Conservation (phyloP, 1,284 basidiomycete species). For the Tremellales sp. region DNA sequence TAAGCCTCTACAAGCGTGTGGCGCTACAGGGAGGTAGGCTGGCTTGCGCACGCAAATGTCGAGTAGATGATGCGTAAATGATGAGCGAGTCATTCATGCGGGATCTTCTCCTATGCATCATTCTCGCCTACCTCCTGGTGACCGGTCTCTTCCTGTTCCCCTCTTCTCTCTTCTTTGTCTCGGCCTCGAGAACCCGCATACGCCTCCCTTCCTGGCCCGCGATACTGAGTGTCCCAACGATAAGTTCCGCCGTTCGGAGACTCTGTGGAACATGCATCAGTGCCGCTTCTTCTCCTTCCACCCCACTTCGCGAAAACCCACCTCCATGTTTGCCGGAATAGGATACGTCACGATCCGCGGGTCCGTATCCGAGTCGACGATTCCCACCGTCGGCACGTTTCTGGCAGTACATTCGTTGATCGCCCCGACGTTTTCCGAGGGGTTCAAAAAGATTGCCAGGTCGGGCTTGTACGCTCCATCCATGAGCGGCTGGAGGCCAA, state of each 20-base stretch:
- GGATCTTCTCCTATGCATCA: no score
- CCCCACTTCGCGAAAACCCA: conserved; percentile 52
- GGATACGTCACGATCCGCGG: conserved; percentile 96
- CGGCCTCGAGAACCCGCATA: conserved; percentile 47
- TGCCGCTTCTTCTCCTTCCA: background rate
- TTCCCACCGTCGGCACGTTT: conserved; percentile 80
- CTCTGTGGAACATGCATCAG: conserved; percentile 25
- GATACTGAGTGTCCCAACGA: conserved; percentile 84
- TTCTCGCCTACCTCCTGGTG: no score
- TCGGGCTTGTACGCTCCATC: conserved; percentile 70
- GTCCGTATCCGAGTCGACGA: conserved; percentile 93
- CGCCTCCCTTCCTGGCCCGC: conserved; percentile 75
- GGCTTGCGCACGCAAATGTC: no score
- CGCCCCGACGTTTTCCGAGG: conserved; percentile 72
- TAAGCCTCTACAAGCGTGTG: no score
- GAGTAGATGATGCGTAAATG: no score
- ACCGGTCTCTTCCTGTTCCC: conserved; percentile 3
- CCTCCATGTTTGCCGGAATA: conserved; percentile 91
- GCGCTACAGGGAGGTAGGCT: no score
- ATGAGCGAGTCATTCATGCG: no score
- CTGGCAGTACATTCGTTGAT: conserved; percentile 80
- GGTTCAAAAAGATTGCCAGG: conserved; percentile 84
- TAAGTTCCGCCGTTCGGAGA: conserved; percentile 80
- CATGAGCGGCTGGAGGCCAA: conserved; percentile 60
- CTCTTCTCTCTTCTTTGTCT: background rate